Evolutionary conservation across 257 asterid genomes (phyloP), one percentile per base, ranked within the genome.

Genomic region (Salvia hispanica): DNA sequence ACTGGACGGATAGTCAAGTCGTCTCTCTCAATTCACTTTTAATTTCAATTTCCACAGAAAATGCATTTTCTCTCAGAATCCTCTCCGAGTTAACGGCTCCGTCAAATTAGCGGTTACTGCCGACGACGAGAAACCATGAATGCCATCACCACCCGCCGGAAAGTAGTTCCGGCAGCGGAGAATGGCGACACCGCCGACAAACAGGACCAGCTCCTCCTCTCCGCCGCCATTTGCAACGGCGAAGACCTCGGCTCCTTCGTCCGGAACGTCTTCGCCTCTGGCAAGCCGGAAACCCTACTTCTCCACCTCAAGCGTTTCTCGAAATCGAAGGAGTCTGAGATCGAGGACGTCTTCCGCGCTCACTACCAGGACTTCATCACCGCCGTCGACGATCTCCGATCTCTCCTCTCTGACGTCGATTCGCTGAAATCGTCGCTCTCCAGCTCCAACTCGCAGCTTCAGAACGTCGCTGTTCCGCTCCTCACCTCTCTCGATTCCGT

Each of bases 281-380:
- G 95, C 15, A 90, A 93, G 25, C 99, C 99, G 0, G 99, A 93
- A 62, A 77, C 90, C 42, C 89, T 93, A 36, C 85, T 88, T n/a
- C n/a, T n/a, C 61, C 95, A 84, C 67, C 97, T 93, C 77, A 87
- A 86, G 16, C 83, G 83, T 79, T 90, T 93, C 79, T 15, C 92
- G 11, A 86, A 88, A 79, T 88, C 94, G 43, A 93, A 93, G 74
- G 96, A 93, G 50, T 76, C 90, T 6, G 99, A 93, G 87, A 93
- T 93, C 85, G 96, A 93, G 77, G 97, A 88, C 12, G 95, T 93
- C 0, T 93, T 97, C 73, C 89, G 95, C 69, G 90, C 90, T 58
- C 99, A 93, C 89, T 93, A 93, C 72, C 92, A 93, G 37, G 99
- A 93, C 85, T 93, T 93, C 80, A 93, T 93, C 81, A 81, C 80